Evolutionary conservation across 1,284 basidiomycete species (phyloP).

Genomic region (Rhodotorula sp.): DNA sequence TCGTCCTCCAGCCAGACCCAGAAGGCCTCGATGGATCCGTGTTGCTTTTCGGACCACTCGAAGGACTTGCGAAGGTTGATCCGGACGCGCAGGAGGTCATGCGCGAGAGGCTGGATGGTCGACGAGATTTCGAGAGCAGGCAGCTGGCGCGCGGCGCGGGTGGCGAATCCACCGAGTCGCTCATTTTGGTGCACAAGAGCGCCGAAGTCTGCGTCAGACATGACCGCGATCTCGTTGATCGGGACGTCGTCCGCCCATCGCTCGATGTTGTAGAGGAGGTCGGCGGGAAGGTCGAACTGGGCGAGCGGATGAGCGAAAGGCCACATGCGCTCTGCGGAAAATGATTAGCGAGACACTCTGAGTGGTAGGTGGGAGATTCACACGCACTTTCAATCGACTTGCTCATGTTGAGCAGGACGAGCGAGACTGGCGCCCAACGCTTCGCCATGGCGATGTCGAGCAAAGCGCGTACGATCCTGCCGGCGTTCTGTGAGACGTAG

Average conservation of each 20-base stretch:
- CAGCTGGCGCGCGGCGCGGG: conserved; percentile 79
- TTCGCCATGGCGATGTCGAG: conserved; percentile 90
- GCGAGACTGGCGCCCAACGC: conserved; percentile 81
- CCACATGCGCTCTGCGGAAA: conserved; percentile 70
- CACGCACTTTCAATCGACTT: conserved; percentile 58
- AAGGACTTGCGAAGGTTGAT: conserved; percentile 63
- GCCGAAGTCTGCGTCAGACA: conserved; percentile 73
- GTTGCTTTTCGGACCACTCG: conserved; percentile 76
- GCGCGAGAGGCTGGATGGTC: conserved; percentile 71
- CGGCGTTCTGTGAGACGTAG: conserved; percentile 80
- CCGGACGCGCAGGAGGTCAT: conserved; percentile 76
- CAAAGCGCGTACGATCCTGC: conserved; percentile 87
- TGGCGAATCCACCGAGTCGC: conserved; percentile 73
- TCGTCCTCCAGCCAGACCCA: conserved; percentile 95
- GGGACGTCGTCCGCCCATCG: conserved; percentile 81
- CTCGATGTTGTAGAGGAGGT: conserved; percentile 75
- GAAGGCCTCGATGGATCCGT: conserved; percentile 79
- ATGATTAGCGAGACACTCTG: neutral
- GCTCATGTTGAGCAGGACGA: conserved; percentile 83
- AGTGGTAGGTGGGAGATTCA: neutral
- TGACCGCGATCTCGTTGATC: conserved; percentile 70
- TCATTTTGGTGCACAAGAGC: conserved; percentile 83
- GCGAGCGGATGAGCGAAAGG: conserved; percentile 89
- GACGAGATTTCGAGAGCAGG: conserved; percentile 70
- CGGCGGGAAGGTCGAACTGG: conserved; percentile 71